Percentiles rank a stretch among this genome's conserved stretches.
These are phyloP conservation scores for Ceratobasidium theobromae DNA, from an alignment of 1,284 basidiomycete genomes.

Conservation along the genomic window DNA sequence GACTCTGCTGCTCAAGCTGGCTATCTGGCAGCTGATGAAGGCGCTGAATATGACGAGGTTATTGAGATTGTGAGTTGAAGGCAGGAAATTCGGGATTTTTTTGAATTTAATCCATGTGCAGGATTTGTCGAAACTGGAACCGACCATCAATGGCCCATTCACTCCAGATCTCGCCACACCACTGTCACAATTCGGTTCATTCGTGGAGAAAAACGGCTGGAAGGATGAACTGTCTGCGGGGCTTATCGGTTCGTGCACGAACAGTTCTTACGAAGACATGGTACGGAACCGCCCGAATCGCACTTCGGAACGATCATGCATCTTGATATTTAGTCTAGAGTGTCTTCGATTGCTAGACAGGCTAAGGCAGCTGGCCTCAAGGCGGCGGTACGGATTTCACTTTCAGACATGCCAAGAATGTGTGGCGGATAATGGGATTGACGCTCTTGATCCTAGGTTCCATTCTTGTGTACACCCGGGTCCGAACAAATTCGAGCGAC, in stretches of 20 bases:
- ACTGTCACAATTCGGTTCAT: constrained; percentile 83
- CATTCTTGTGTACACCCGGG: constrained; percentile 96
- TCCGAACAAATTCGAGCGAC: constrained; percentile 98
- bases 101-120: constrained; percentile 41
- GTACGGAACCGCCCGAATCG: constrained; percentile 43
- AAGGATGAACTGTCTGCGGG: constrained; percentile 89
- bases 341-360: constrained; percentile 89
- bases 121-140: constrained; percentile 91
- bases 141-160: constrained; percentile 96
- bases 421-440: not conserved
- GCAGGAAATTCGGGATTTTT: not conserved
- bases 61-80: constrained; percentile 78
- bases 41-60: constrained; percentile 93
- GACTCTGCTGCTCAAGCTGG: constrained; percentile 79
- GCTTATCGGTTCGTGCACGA: constrained; percentile 97
- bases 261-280: constrained; percentile 96
- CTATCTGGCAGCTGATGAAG: constrained; percentile 82
- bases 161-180: constrained; percentile 97
- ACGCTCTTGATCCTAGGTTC: constrained; percentile 55
- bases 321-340: constrained; percentile 48
- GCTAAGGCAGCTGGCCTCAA: constrained; percentile 82
- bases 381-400: constrained; percentile 55
- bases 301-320: not conserved
- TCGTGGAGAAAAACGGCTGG: constrained; percentile 85
- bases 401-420: not conserved